Evolutionary conservation across 305 asterid species (phyloP), one percentile per base, ranked within the genome.

Genomic region (Fraxinus velutina): DNA sequence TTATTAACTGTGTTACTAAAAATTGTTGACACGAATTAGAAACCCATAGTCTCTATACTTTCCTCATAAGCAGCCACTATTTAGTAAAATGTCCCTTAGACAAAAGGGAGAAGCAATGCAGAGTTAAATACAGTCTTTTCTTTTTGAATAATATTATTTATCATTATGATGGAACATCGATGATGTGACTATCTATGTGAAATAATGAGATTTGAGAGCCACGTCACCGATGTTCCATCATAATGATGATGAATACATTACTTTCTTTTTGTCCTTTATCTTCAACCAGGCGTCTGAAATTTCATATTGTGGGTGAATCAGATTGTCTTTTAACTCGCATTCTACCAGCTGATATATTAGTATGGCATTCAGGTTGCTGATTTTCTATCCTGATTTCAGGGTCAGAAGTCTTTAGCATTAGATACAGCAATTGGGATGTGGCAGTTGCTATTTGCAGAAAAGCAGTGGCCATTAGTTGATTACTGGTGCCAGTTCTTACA

Each of bases 341-440:
- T 79, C 55, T 66, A 21, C 27, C 34, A 66, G 83, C 73, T 60
- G 75, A 74, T 52, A 1, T n/a, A 29, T 29, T 70, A 78, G 81
- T 82, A 72, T 39, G 47, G 57, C 50, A 36, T 73, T 75, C 42
- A 60, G 64, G 72, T 34, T 27, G 52, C 76, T 79, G 50, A 80
- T 80, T 32, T 77, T 71, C 79, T 77, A 30, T 82, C 68, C 82
- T 78, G 29, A 78, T 85, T 85, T 81, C 95, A 96, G 99, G 98
- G 99, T 82, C 99, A 96, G 89, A 96, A 96, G 85, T 96, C 98
- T 71, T 86, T 96, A 90, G 99, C 98, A 64, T 86, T 96, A 85
- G 99, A 96, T 86, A 96, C 99, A 19, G 99, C 99, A 62, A 96
- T 96, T 76, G 99, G 99, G 77, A 96, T 96, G 99, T 96, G 99